Conservation (phyloP, 2,329 filamentous ascomycete genomes). For the Alternaria conjuncta region DNA sequence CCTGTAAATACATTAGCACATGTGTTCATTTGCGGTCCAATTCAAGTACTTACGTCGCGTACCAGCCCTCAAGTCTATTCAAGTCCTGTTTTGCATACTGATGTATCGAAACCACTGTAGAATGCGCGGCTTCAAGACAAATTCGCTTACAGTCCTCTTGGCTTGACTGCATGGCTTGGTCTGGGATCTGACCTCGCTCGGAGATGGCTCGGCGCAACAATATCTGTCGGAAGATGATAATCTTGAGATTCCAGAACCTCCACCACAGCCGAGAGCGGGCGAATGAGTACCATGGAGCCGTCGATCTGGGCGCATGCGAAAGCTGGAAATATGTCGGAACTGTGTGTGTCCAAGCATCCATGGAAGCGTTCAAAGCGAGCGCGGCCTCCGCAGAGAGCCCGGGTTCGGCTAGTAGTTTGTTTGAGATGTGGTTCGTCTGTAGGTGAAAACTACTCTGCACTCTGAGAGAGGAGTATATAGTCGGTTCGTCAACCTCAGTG, state of each 20-base stretch:
- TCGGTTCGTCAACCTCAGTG: constrained; percentile 22
- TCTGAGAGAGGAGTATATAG: constrained; percentile 29
- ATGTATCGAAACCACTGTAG: constrained; percentile 31
- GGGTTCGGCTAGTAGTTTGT: constrained; percentile 30
- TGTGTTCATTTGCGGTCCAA: neutral
- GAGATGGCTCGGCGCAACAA: constrained; percentile 30
- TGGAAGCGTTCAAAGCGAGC: constrained; percentile 23
- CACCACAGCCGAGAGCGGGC: constrained; percentile 33
- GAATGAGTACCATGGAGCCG: constrained; percentile 28
- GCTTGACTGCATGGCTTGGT: constrained; percentile 20
- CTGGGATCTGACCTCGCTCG: constrained; percentile 26
- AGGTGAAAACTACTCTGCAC: constrained; percentile 31
- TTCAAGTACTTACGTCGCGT: constrained; percentile 29
- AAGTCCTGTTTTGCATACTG: constrained; percentile 27
- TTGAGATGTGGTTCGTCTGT: constrained; percentile 33
- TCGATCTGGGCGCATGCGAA: constrained; percentile 6
- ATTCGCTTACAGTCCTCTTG: constrained; percentile 32
- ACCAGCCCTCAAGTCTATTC: constrained; percentile 33
- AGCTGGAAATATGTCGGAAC: constrained; percentile 28
- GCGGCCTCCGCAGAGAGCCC: constrained; percentile 33
- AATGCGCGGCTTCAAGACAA: constrained; percentile 34
- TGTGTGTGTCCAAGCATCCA: constrained; percentile 26
- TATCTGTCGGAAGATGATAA: constrained; percentile 34
- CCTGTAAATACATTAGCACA: neutral
- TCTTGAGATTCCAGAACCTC: constrained; percentile 36